These are phyloP conservation scores for Chaetomidium leptoderma DNA, from an alignment of 495 filamentous ascomycete genomes.

Conservation along the genomic window DNA sequence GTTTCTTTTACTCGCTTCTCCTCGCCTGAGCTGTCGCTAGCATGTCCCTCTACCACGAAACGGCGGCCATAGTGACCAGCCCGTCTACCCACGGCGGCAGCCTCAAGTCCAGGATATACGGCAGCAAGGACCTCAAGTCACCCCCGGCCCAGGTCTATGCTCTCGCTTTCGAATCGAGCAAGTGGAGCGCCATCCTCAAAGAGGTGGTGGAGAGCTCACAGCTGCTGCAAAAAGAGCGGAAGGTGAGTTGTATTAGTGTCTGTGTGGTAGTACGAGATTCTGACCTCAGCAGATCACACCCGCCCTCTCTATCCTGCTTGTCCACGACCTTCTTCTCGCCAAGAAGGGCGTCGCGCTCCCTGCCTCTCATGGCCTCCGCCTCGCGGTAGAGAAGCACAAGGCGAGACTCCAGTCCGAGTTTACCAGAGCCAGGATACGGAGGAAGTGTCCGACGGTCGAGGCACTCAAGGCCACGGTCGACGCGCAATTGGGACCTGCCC, in stretches of 20 bases:
- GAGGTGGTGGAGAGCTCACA: constrained; percentile 77
- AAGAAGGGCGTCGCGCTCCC: constrained; percentile 77
- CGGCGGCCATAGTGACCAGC: constrained; percentile 64
- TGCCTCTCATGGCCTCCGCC: constrained; percentile 67
- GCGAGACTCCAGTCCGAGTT: constrained; percentile 77
- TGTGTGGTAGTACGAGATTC: not conserved
- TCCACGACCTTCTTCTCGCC: constrained; percentile 79
- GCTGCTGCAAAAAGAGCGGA: constrained; percentile 68
- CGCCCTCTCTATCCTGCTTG: constrained; percentile 70
- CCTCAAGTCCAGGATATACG: constrained; percentile 78
- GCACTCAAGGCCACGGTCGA: constrained; percentile 58
- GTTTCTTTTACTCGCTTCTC: not conserved
- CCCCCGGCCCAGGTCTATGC: constrained; percentile 80
- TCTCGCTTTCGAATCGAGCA: constrained; percentile 73
- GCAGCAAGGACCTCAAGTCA: constrained; percentile 64
- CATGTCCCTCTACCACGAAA: constrained; percentile 94
- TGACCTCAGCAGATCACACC: constrained; percentile 63
- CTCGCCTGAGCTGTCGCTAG: not conserved
- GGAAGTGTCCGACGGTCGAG: constrained; percentile 61
- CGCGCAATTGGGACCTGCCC: constrained; percentile 32
- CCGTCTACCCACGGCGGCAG: constrained; percentile 60
- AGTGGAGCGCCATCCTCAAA: constrained; percentile 82
- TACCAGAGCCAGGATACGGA: constrained; percentile 66
- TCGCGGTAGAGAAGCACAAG: constrained; percentile 74
- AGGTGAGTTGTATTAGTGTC: constrained; percentile 49